These are phyloP conservation scores for Actinidia arguta DNA, from an alignment of 179 eudicot genomes.

Conservation along the genomic window DNA sequence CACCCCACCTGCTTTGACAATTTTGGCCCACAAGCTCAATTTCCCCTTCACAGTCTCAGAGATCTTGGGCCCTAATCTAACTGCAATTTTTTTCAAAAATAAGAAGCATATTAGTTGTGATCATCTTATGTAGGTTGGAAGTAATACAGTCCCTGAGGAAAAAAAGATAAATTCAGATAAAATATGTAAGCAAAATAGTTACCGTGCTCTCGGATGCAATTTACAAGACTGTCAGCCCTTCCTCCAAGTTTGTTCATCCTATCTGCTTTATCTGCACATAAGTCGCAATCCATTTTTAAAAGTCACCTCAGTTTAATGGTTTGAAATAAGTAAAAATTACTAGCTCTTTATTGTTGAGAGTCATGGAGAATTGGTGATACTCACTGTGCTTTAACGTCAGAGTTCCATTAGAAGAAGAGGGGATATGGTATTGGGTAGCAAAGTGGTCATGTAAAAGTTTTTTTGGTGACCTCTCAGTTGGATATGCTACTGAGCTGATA, in stretches of 20 bases:
- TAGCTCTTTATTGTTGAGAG: background rate
- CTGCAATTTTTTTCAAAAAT: too few species aligned
- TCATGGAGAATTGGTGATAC: background rate
- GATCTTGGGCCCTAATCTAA: too few species aligned
- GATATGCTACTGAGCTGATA: constrained; percentile 23
- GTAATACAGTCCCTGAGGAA: too few species aligned
- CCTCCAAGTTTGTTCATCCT: constrained; percentile 36
- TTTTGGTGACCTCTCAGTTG: constrained; percentile 17
- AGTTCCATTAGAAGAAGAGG: constrained; percentile 13
- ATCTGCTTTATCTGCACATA: constrained; percentile 30
- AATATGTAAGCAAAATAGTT: too few species aligned
- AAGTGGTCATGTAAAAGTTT: constrained; percentile 22
- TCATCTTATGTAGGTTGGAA: too few species aligned
- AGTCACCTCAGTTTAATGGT: background rate
- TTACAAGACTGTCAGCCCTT: constrained; percentile 29
- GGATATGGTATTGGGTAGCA: constrained; percentile 15
- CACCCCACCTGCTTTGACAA: too few species aligned
- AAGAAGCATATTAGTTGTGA: too few species aligned
- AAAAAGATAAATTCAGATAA: too few species aligned
- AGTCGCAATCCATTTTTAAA: background rate
- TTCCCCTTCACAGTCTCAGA: too few species aligned
- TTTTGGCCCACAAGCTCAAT: too few species aligned
- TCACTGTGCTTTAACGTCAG: constrained; percentile 26
- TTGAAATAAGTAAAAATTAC: background rate
- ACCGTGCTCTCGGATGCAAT: constrained; percentile 46